Evolutionary conservation across 352 stramenopile genomes (phyloP), one percentile per base, ranked within the genome.

Genomic region (Globisporangium acanthophoron): DNA sequence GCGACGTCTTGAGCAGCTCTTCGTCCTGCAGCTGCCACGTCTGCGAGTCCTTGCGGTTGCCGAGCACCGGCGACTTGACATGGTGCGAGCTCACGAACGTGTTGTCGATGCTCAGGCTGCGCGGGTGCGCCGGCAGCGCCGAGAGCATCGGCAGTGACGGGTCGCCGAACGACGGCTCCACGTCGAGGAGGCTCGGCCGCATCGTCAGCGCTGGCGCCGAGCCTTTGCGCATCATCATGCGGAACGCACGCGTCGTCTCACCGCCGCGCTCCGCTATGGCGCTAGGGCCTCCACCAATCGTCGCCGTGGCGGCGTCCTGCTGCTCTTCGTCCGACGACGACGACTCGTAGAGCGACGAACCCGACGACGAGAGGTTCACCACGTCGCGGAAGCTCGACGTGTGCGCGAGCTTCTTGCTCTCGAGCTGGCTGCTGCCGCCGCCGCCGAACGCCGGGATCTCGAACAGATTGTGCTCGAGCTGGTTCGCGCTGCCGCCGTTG

Each of bases 21-120:
- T 88, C 78, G 43, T 87, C 78, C 49, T 88, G 78, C 16, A 88
- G 52, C 53, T 88, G 76, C 78, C 78, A 88, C 55, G 78, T 88
- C 63, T 80, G 69, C 29, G 76, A 70, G 58, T 88, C 78, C 52
- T 85, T 85, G 51, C 76, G 65, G 33, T 69, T 85, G 1, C 78
- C 67, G 15, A 88, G 53, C 47, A 88, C 76, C 0, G 78, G 78
- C 5, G 74, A 85, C 56, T 88, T 88, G 33, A 78, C 78, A 8
- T 61, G 54, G 11, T 61, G 54, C 11, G 82, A 43, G 39, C 54
- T 59, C 18, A 58, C 64, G 24, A 58, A 69, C 21, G 57, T 69
- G 58, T 69, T 78, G 56, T 84, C 76, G 35, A 78, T 73, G 43
- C 70, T 74, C 31, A 83, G 69, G 45, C 63, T 79, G 61, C 73